Conservation (phyloP, 163 green algal genomes). For the Scenedesmus sp. region DNA sequence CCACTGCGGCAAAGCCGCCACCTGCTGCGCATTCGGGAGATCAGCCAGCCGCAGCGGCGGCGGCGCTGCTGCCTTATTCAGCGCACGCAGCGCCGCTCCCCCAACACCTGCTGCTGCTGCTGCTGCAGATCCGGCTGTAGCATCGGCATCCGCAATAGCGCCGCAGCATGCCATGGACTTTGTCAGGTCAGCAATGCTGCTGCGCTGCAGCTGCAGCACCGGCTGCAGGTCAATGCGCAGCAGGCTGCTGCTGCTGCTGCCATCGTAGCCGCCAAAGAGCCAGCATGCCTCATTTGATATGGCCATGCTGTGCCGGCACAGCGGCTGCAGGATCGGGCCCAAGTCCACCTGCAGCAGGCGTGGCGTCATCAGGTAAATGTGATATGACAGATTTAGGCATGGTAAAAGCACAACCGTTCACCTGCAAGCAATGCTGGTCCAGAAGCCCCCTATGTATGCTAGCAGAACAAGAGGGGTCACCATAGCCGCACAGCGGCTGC, state of each 20-base stretch:
- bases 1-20: conserved; percentile 32
- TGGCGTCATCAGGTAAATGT: neutral
- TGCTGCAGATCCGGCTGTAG: neutral
- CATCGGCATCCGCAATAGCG: neutral
- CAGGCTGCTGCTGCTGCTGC: neutral
- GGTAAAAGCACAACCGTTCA: neutral
- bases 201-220: conserved; percentile 29
- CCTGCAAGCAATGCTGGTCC: neutral
- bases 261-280: conserved; percentile 35
- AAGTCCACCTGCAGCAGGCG: conserved; percentile 21
- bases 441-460: neutral
- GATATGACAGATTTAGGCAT: too few relatives aligned
- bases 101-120: neutral
- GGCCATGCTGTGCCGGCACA: conserved; percentile 37
- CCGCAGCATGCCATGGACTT: conserved; percentile 22
- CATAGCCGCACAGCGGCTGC: conserved; percentile 14
- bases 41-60: conserved; percentile 23
- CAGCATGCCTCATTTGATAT: neutral
- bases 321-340: neutral
- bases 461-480: neutral
- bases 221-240: conserved; percentile 31
- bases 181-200: neutral
- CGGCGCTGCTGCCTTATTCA: conserved; percentile 18
- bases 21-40: conserved; percentile 16
- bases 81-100: neutral